phyloP scores from a whole-genome alignment of 2,329 filamentous ascomycete genomes.

The Emergomyces pasteurianus region DNA sequence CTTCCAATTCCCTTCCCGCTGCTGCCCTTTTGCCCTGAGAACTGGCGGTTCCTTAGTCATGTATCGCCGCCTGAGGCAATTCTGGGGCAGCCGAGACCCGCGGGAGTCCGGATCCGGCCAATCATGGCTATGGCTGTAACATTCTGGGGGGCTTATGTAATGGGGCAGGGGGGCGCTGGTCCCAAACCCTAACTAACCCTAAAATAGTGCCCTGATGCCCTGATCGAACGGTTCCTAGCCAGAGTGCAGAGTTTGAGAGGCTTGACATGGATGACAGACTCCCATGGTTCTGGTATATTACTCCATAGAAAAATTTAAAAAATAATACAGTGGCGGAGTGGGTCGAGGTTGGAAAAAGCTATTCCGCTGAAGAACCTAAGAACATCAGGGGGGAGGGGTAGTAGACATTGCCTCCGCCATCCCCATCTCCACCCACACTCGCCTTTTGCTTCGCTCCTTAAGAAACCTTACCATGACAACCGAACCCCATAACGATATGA shows the following conservation, averaged over 20 bases:
- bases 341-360: too few species aligned
- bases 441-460: neutral
- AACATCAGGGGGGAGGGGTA: neutral
- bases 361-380: neutral
- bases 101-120: neutral
- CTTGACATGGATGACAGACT: too few species aligned
- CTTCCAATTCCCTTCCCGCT: too few species aligned
- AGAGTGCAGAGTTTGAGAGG: too few species aligned
- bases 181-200: constrained; percentile 3
- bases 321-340: too few species aligned
- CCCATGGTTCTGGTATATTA: too few species aligned
- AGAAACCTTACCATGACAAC: neutral
- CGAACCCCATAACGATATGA: neutral
- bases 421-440: neutral
- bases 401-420: neutral
- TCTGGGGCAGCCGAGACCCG: neutral
- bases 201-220: neutral
- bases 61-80: too few species aligned
- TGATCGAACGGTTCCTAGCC: neutral
- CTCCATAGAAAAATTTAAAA: too few species aligned
- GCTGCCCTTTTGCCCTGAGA: too few species aligned
- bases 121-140: neutral
- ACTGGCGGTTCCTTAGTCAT: neutral
- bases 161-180: neutral
- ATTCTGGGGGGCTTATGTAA: neutral